Base-by-base conservation (phyloP, 169 alveolate species). In the Plasmodium fragile region DNA sequence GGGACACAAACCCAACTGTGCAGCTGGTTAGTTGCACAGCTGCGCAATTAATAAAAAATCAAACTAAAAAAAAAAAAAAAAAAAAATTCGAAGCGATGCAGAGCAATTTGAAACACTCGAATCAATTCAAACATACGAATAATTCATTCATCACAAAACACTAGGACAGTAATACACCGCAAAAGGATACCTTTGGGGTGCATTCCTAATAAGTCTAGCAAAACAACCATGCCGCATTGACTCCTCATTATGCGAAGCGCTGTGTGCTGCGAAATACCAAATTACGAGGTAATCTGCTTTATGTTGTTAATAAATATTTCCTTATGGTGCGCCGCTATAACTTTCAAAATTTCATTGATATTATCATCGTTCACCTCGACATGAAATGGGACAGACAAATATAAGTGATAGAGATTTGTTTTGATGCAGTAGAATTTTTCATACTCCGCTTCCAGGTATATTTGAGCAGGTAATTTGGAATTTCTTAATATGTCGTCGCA, bases 231-330 rank as follows among this genome's bases (percentile, higher is more conserved):
- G 59, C 25, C 59, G 25, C 22, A 13, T 49, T 49, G 0, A 4
- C 13, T 0, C 52, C 22, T 22, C 22, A 49, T 49, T 11, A 13
- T 49, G 59, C 25, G 22, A 49, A 49, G 16, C 25, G 16, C 59
- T 8, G 11, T 49, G 25, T 13, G 22, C 16, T 11, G 59, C 7
- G 18, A 49, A 49, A 49, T 3, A 18, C n/a, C 59, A 49, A 49
- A 49, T 36, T 55, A 41, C 6, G 73, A 81, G 13, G 90, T 89
- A 49, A 89, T 89, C 49, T 89, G 94, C 34, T 89, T 89, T 25
- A 89, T 89, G 78, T 89, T 89, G 81, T 89, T 89, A 49, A 89
- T 89, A 71, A 89, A 89, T 77, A 89, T 89, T 45, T 89, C 94
- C 70, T 89, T 89, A 59, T 89, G 94, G 36, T 89, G 49, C 28